Conservation (phyloP, 129 eudicot genomes). For the Artemisia annua region DNA sequence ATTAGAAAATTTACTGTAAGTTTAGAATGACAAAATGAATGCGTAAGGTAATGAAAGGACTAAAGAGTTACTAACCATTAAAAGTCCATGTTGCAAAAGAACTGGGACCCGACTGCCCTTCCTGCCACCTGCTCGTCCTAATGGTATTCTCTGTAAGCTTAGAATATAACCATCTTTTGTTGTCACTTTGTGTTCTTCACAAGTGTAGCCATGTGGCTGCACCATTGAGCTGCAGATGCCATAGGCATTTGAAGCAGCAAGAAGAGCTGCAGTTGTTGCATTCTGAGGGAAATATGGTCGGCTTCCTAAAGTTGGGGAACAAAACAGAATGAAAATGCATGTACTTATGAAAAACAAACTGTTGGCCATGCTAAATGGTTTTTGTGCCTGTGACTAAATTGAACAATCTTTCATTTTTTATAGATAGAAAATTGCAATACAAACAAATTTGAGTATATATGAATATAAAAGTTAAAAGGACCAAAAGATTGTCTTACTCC, state of each 20-base stretch:
- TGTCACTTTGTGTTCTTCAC: slow-evolving; percentile 73
- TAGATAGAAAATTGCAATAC: slow-evolving; percentile 18
- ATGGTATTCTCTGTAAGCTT: slow-evolving; percentile 65
- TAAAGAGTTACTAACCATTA: slow-evolving; percentile 41
- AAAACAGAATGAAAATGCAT: slow-evolving; percentile 27
- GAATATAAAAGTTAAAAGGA: slow-evolving; percentile 17
- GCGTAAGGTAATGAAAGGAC: not conserved
- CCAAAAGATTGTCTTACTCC: slow-evolving; percentile 17
- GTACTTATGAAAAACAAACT: slow-evolving; percentile 20
- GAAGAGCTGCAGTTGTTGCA: slow-evolving; percentile 20
- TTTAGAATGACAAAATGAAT: not conserved
- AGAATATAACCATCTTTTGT: slow-evolving; percentile 64
- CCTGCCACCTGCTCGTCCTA: slow-evolving; percentile 39
- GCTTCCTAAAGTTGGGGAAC: slow-evolving; percentile 37
- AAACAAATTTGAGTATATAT: slow-evolving; percentile 35
- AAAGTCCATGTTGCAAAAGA: slow-evolving; percentile 71
- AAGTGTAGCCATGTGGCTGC: slow-evolving; percentile 47
- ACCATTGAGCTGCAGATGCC: slow-evolving; percentile 65
- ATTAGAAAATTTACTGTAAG: not conserved
- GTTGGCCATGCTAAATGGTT: slow-evolving; percentile 43
- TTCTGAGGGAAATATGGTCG: slow-evolving; percentile 24
- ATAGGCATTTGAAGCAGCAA: slow-evolving; percentile 39
- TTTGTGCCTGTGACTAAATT: slow-evolving; percentile 27
- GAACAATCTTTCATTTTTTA: slow-evolving; percentile 24
- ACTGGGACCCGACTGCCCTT: slow-evolving; percentile 49